A percentile compares a stretch with the other conserved stretches of the same genome.
Evolutionary conservation across 2,329 filamentous ascomycete species (phyloP).

Genomic region (Fusarium piperis): DNA sequence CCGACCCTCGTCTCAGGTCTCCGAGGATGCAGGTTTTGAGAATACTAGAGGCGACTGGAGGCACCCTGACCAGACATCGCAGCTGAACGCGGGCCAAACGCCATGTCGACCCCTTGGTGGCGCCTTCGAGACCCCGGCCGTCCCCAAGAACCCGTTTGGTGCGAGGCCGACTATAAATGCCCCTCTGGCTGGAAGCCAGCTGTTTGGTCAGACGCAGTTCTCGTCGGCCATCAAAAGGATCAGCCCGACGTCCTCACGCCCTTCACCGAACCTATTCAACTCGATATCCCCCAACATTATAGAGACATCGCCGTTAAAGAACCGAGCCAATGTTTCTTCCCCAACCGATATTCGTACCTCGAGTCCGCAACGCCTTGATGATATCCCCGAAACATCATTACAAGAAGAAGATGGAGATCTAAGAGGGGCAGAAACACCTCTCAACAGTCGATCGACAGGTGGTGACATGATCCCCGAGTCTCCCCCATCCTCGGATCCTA

Average conservation of each 20-base stretch:
- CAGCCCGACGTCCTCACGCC: constrained; percentile 67
- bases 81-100: constrained; percentile 46
- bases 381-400: constrained; percentile 43
- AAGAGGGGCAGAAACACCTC: constrained; percentile 40
- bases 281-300: constrained; percentile 57
- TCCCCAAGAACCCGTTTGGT: constrained; percentile 60
- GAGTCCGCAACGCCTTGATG: constrained; percentile 51
- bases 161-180: constrained; percentile 46
- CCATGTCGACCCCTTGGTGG: constrained; percentile 42
- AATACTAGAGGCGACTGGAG: constrained; percentile 53
- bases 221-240: constrained; percentile 61
- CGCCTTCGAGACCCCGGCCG: constrained; percentile 60
- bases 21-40: constrained; percentile 53
- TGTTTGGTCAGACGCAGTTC: constrained; percentile 65
- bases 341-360: constrained; percentile 54
- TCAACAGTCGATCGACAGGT: constrained; percentile 35
- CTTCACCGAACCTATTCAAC: constrained; percentile 61
- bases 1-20: constrained; percentile 53
- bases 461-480: constrained; percentile 51
- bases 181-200: constrained; percentile 56
- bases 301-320: constrained; percentile 60
- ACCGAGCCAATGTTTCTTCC: constrained; percentile 58
- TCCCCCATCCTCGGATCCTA: constrained; percentile 41
- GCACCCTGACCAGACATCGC: constrained; percentile 47
- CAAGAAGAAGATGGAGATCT: constrained; percentile 29